Evolutionary conservation across 208 protist genomes (phyloP).

Genomic region (Histomonas meleagridis): DNA sequence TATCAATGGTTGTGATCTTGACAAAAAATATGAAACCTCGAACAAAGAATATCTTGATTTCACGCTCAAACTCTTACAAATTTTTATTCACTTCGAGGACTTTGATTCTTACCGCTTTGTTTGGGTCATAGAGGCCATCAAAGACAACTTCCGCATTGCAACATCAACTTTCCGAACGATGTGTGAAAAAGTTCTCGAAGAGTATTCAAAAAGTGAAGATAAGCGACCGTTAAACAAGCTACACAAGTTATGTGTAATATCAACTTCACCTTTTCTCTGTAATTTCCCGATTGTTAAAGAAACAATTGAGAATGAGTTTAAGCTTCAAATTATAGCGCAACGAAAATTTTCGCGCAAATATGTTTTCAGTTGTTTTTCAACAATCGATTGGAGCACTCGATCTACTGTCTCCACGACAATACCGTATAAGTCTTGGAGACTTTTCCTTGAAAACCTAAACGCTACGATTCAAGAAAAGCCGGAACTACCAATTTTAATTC

Average conservation of each 20-base stretch:
- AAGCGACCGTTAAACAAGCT: not conserved
- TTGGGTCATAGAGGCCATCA: not conserved
- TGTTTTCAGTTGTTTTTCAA: not conserved
- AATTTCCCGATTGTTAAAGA: not conserved
- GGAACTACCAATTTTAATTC: not conserved
- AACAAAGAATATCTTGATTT: not conserved
- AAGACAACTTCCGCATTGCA: not conserved
- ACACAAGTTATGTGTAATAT: not conserved
- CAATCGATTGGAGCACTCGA: not conserved
- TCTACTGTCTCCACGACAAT: not conserved
- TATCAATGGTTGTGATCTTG: not conserved
- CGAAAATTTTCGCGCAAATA: not conserved
- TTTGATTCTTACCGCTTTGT: constrained; percentile 30
- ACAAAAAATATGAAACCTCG: not conserved
- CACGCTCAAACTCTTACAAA: not conserved
- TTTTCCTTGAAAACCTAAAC: not conserved
- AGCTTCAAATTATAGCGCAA: not conserved
- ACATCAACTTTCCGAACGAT: not conserved
- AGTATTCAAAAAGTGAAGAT: not conserved
- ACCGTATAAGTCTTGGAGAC: not conserved
- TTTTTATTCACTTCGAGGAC: not conserved
- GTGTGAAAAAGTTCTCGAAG: not conserved
- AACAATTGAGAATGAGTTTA: not conserved
- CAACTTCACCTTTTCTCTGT: not conserved
- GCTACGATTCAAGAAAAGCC: not conserved